phyloP scores from a whole-genome alignment of 371 early-diverging fungal species.

The Cladochytrium tenue region DNA sequence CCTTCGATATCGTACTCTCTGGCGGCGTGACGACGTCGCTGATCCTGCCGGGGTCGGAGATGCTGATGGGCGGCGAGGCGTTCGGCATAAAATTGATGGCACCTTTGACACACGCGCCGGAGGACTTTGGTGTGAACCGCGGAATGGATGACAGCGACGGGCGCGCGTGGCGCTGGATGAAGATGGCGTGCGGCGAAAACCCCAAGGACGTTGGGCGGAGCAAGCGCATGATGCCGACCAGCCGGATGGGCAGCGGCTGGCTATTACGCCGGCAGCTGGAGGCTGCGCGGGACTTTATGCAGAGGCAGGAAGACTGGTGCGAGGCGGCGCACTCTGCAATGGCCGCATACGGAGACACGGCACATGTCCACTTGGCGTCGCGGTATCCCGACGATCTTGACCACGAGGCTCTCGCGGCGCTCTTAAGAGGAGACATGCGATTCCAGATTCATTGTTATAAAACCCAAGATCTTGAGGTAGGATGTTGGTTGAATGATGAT shows the following conservation, averaged over 20 bases:
- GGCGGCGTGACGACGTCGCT: slow-evolving; percentile 81
- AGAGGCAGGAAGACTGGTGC: slow-evolving; percentile 79
- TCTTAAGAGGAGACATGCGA: slow-evolving; percentile 71
- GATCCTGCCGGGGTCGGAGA: slow-evolving; percentile 76
- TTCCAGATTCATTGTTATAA: slow-evolving; percentile 73
- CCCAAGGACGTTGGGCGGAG: slow-evolving; percentile 56
- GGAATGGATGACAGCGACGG: slow-evolving; percentile 55
- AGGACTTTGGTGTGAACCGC: slow-evolving; percentile 63
- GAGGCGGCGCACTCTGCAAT: slow-evolving; percentile 43
- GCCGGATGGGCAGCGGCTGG: slow-evolving; percentile 73
- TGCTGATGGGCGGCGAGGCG: slow-evolving; percentile 82
- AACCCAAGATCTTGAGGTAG: slow-evolving; percentile 32
- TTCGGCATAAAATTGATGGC: slow-evolving; percentile 61
- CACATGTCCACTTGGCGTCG: slow-evolving; percentile 21
- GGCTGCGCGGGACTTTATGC: slow-evolving; percentile 54
- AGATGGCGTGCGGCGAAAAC: slow-evolving; percentile 86
- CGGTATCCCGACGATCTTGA: slow-evolving; percentile 67
- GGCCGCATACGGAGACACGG: slow-evolving; percentile 8
- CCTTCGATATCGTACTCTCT: slow-evolving; percentile 66
- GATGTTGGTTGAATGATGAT: neutral
- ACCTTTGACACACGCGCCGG: slow-evolving; percentile 42
- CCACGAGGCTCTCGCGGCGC: slow-evolving; percentile 63
- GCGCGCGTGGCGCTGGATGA: slow-evolving; percentile 73
- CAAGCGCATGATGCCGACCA: slow-evolving; percentile 46
- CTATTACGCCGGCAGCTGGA: slow-evolving; percentile 65